phyloP scores from a whole-genome alignment of 805 yeast species.

The Monosporozyma siamensis region DNA sequence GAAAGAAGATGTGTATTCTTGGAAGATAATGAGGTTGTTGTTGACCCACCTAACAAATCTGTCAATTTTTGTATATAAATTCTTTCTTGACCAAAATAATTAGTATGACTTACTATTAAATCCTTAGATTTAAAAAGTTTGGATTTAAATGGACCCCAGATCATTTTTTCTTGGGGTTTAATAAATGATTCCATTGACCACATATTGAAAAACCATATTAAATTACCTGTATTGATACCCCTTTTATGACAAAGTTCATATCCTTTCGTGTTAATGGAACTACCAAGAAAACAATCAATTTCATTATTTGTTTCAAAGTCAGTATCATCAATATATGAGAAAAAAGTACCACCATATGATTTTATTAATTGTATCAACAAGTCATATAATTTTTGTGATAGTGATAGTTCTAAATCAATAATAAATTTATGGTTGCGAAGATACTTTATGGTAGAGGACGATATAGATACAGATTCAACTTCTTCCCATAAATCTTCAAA shows the following conservation, averaged over 20 bases:
- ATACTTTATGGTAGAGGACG: neutral
- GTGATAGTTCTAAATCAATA: conserved; percentile 45
- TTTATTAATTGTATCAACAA: conserved; percentile 39
- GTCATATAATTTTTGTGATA: conserved; percentile 36
- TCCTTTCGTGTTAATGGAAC: conserved; percentile 48
- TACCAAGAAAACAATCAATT: conserved; percentile 51
- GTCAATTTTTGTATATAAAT: conserved; percentile 57
- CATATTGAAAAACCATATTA: conserved; percentile 70
- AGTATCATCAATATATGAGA: conserved; percentile 14
- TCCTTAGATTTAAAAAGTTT: conserved; percentile 43
- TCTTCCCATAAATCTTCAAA: conserved; percentile 10
- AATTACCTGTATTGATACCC: conserved; percentile 45
- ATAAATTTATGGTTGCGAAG: conserved; percentile 36
- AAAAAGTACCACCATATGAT: conserved; percentile 46
- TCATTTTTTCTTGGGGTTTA: conserved; percentile 44
- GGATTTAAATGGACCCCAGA: conserved; percentile 57
- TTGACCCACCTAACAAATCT: conserved; percentile 62
- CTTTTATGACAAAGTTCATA: conserved; percentile 38
- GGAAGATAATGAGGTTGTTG: conserved; percentile 54
- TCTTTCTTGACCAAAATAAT: conserved; percentile 80
- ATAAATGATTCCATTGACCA: conserved; percentile 46
- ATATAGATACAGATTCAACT: neutral
- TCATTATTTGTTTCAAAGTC: conserved; percentile 13
- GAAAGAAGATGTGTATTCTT: conserved; percentile 67
- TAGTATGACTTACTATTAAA: conserved; percentile 58